phyloP scores from a whole-genome alignment of 139 green algal genomes.

The Gonium pectorale region DNA sequence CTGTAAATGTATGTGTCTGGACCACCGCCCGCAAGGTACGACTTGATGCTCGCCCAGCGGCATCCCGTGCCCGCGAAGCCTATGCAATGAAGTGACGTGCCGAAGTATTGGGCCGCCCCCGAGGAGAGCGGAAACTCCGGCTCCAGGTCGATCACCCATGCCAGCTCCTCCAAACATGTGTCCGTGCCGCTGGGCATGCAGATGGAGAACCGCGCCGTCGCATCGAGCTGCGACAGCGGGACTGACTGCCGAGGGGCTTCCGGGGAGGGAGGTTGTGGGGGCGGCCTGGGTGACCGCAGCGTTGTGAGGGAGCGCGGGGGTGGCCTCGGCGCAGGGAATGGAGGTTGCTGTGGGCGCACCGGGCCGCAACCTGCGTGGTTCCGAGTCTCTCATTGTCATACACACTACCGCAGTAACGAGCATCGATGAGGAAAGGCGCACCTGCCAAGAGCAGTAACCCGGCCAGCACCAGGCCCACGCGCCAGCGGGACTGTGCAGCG shows the following conservation, averaged over 20 bases:
- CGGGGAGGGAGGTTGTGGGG: neutral
- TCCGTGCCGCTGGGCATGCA: neutral
- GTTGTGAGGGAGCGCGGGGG: too few relatives aligned
- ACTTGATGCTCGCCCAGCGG: neutral
- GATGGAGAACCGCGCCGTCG: neutral
- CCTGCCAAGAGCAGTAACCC: too few relatives aligned
- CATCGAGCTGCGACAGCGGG: neutral
- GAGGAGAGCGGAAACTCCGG: slow-evolving; percentile 5
- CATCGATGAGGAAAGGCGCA: too few relatives aligned
- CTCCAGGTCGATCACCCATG: slow-evolving; percentile 21
- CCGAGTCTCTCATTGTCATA: too few relatives aligned
- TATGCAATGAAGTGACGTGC: neutral
- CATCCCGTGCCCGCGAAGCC: neutral
- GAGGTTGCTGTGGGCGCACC: too few relatives aligned
- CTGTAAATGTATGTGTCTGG: neutral
- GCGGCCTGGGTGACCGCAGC: neutral
- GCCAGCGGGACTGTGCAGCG: too few relatives aligned
- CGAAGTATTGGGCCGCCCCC: too few relatives aligned
- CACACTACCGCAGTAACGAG: too few relatives aligned
- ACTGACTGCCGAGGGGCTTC: neutral
- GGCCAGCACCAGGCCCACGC: too few relatives aligned
- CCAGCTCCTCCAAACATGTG: neutral
- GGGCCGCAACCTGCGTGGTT: too few relatives aligned
- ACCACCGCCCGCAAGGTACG: neutral
- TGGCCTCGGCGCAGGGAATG: too few relatives aligned